Conservation (phyloP, 768 basidiomycete genomes). For the Hypsizygus marmoreus region DNA sequence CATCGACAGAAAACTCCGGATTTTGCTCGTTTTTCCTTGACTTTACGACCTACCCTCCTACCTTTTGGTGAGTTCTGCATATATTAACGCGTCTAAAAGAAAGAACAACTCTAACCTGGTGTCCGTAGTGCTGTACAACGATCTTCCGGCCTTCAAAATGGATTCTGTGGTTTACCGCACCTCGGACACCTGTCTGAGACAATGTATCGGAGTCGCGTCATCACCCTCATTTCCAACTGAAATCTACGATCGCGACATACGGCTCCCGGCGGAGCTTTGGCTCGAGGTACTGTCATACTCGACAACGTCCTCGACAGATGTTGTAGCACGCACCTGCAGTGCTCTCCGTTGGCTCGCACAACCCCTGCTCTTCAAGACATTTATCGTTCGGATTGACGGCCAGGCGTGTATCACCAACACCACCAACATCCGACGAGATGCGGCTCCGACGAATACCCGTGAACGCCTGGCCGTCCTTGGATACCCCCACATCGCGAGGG, state of each 20-base stretch:
- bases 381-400: conserved; percentile 12
- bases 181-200: too few relatives aligned
- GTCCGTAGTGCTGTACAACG: too few relatives aligned
- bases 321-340: conserved; percentile 14
- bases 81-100: too few relatives aligned
- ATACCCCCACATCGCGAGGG: conserved; percentile 9
- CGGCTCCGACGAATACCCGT: conserved; percentile 1
- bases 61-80: conserved; percentile 1
- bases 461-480: conserved; percentile 12
- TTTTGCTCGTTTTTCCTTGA: neutral
- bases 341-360: conserved; percentile 19
- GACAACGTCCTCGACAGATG: conserved; percentile 7
- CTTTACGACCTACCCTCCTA: neutral
- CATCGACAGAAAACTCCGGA: too few relatives aligned
- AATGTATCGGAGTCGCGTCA: neutral
- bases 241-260: neutral
- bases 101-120: too few relatives aligned
- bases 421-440: conserved; percentile 8
- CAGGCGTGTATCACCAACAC: neutral
- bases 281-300: conserved; percentile 17
- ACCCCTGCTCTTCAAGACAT: conserved; percentile 20
- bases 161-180: neutral
- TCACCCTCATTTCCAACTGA: neutral
- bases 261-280: conserved; percentile 19
- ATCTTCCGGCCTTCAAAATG: neutral